Percentiles rank a stretch among this genome's conserved stretches.
These are phyloP conservation scores for Arachnopeziza araneosa DNA, from an alignment of 2,329 filamentous ascomycete genomes.

Conservation along the genomic window DNA sequence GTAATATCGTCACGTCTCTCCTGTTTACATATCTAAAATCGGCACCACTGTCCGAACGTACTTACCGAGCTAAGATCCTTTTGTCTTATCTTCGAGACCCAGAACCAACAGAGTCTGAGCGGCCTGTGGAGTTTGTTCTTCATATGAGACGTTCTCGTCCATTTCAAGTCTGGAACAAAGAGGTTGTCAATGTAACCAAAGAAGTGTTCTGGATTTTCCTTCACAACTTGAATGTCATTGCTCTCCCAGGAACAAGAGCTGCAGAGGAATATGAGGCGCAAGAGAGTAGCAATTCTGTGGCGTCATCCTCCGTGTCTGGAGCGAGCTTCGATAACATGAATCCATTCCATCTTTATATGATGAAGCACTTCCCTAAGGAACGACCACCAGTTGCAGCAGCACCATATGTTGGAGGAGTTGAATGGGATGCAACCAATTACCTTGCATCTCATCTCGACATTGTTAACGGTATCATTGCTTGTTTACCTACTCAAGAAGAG, in stretches of 20 bases:
- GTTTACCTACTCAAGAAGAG: conserved; percentile 60
- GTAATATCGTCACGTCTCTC: conserved; percentile 82
- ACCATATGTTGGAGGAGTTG: conserved; percentile 92
- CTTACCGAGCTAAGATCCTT: conserved; percentile 65
- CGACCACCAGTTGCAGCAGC: conserved; percentile 88
- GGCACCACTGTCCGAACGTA: conserved; percentile 54
- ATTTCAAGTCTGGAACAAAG: conserved; percentile 91
- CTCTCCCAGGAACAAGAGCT: conserved; percentile 43
- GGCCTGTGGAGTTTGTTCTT: conserved; percentile 78
- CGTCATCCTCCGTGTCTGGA: conserved; percentile 18
- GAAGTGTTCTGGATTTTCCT: conserved; percentile 99
- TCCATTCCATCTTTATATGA: conserved; percentile 55
- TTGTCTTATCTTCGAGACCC: conserved; percentile 77
- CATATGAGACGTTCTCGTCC: conserved; percentile 84
- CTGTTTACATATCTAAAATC: conserved; percentile 83
- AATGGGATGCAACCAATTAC: conserved; percentile 98
- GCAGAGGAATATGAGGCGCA: conserved; percentile 23
- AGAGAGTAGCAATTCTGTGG: conserved; percentile 23
- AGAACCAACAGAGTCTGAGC: conserved; percentile 65
- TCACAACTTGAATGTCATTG: conserved; percentile 84
- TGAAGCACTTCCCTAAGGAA: conserved; percentile 74
- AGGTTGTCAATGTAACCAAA: conserved; percentile 87
- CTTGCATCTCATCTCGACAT: conserved; percentile 88
- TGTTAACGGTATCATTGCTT: conserved; percentile 83
- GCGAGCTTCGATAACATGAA: conserved; percentile 30